Base-by-base conservation (phyloP, 805 yeast genomes). In the Saccharomycopsis lassenensis region DNA sequence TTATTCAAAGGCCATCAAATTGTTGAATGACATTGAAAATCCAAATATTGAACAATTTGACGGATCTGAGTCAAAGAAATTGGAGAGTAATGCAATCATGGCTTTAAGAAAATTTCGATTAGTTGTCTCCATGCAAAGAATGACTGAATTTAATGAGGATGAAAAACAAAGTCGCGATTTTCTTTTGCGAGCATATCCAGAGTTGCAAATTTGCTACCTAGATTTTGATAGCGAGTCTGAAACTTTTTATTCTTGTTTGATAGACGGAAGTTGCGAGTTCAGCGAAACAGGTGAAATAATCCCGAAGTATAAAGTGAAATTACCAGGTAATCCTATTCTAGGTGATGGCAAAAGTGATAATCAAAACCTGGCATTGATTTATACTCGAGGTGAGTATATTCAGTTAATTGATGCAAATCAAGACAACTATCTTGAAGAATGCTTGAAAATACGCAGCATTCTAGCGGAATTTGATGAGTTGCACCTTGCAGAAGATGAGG, bases 301-400 rank as follows among this genome's bases (percentile, higher is more conserved):
- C 40, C 84, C 84, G 21, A 72, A 74, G 47, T 75, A 74, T 48
- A 62, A 75, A 47, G 67, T 82, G 31, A 70, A 62, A 47, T 62
- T 82, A 29, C 76, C 87, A 10, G 93, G 93, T 12, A 73, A 80
- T 52, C 93, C 93, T 32, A 77, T 81, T 36, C 63, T 82, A 41
- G 93, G 93, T 32, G 91, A 81, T 54, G 93, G 93, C 39, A 81
- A 81, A 54, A 71, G 86, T 21, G 93, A 82, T 56, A 82, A 82
- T 50, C 93, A 82, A 52, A 82, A 82, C 50, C 82, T 74, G 53
- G 73, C 87, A 4, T 53, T 82, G 33, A 70, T 79, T 23, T 82
- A 78, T 58, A 71, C 75, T 48, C 67, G 91, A 45, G 93, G 93
- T 42, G 91, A 81, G 52, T 81, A 79, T 51, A 67, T 81, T 42